These are phyloP conservation scores for Suillus decipiens DNA, from an alignment of 768 basidiomycete genomes.

Conservation along the genomic window DNA sequence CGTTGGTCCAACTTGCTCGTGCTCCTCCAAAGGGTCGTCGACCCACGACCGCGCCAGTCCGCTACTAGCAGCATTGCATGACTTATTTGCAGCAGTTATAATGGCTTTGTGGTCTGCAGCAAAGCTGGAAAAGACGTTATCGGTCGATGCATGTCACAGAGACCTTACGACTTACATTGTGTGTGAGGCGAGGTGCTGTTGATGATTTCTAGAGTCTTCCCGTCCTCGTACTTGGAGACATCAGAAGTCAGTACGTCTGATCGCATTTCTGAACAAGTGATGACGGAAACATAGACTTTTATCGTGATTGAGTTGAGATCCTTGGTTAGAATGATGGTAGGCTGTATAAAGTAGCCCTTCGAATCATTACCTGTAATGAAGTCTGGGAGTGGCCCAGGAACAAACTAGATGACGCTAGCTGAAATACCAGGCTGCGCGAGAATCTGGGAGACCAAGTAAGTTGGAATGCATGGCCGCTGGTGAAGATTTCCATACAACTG, in stretches of 20 bases:
- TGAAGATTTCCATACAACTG: no score
- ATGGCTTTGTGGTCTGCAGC: slow-evolving; percentile 79
- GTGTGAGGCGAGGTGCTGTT: slow-evolving; percentile 87
- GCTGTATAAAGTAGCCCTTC: slow-evolving; percentile 91
- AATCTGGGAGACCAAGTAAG: no score
- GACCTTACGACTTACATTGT: slow-evolving; percentile 61
- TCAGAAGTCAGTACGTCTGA: slow-evolving; percentile 6
- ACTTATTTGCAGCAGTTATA: slow-evolving; percentile 72
- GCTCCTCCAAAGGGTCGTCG: slow-evolving; percentile 98
- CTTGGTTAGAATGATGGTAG: slow-evolving; percentile 90
- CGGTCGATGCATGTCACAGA: slow-evolving; percentile 15
- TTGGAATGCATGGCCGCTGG: no score
- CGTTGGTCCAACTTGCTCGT: slow-evolving; percentile 93
- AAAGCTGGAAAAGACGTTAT: slow-evolving; percentile 55
- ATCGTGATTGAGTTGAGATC: slow-evolving; percentile 90
- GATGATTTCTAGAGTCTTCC: slow-evolving; percentile 84
- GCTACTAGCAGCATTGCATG: slow-evolving; percentile 93
- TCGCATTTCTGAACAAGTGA: slow-evolving; percentile 46
- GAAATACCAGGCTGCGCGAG: no score
- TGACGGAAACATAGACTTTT: slow-evolving; percentile 98
- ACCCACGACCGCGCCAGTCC: slow-evolving; percentile 98
- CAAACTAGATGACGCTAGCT: no score
- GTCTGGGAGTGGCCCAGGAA: no score
- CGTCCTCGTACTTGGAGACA: slow-evolving; percentile 89
- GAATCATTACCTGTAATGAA: slow-evolving; percentile 63